Evolutionary conservation across 495 filamentous ascomycete species (phyloP).

Genomic region (Clohesyomyces aquaticus): DNA sequence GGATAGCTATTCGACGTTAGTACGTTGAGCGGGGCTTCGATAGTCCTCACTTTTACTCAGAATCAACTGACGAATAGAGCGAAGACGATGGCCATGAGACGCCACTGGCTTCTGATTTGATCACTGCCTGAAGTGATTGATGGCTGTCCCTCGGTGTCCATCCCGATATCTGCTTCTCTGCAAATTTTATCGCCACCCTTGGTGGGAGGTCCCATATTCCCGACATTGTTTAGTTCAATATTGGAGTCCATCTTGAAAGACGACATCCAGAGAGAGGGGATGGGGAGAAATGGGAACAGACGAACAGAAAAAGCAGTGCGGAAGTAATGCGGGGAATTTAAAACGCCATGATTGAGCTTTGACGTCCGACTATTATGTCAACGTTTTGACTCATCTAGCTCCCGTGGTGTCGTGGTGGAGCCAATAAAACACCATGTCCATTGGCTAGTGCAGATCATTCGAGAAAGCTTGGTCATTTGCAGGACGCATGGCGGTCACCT

Average conservation of each 20-base stretch:
- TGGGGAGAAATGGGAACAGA: background rate
- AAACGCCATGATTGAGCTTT: background rate
- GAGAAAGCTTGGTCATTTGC: too few relatives aligned
- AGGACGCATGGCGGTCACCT: too few relatives aligned
- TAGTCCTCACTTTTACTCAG: background rate
- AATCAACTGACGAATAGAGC: background rate
- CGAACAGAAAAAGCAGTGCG: background rate
- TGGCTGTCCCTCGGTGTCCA: background rate
- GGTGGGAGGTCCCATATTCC: background rate
- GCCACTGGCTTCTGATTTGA: background rate
- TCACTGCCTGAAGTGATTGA: background rate
- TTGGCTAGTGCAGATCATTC: too few relatives aligned
- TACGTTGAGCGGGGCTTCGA: too few relatives aligned
- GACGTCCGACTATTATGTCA: too few relatives aligned
- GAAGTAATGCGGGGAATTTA: background rate
- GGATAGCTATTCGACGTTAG: too few relatives aligned
- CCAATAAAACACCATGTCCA: too few relatives aligned
- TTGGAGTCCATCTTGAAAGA: background rate
- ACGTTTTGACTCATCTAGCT: too few relatives aligned
- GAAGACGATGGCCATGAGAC: background rate
- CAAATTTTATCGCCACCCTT: too few relatives aligned
- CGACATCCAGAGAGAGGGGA: too few relatives aligned
- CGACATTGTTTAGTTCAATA: background rate
- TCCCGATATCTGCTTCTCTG: background rate
- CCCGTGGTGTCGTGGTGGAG: too few relatives aligned